Evolutionary conservation across 1,284 basidiomycete species (phyloP), one percentile per base, ranked within the genome.

Genomic region (Naganishia albida): DNA sequence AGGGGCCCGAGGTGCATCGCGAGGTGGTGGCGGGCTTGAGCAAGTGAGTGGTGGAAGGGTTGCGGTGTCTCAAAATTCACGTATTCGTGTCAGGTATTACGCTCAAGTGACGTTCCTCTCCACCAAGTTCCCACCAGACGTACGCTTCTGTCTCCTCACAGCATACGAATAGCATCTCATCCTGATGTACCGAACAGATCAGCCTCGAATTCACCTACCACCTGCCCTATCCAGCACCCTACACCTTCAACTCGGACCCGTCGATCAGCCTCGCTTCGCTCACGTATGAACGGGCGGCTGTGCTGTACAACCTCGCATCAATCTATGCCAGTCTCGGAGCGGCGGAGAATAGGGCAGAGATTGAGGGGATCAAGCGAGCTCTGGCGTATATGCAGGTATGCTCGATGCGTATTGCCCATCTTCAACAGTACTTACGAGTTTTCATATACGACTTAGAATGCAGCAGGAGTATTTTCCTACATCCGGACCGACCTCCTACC

Each of bases 251-350:
- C 20, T 78, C 82, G 1, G 81, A 84, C 13, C 70, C 86, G 1
- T 86, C 88, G 1, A 79, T 90, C 55, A 83, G 86, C 0, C 78
- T 91, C 18, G 82, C 81, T n/a, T 91, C 87, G 69, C 80, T 96
- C 20, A 80, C 84, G 7, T 95, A 88, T 71, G 93, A 96, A 75
- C 83, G 89, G 13, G 86, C 87, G 2, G 82, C 85, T 7, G 82
- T 90, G 0, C 78, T 96, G 1, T 94, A 89, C 82, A 95, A 96
- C 74, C 81, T 95, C 1, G 90, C 88, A 0, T 86, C 90, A 1
- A 78, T 92, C 16, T 90, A 88, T 72, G 90, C 89, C 0, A 71
- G 72, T 10, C 72, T 80, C 51, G 77, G 74, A 0, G 76, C 77
- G 0, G 48, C 72, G n/a, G 79, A 79, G 65, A 86, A 90, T 74